Evolutionary conservation across 805 yeast species (phyloP), one percentile per base, ranked within the genome.

Genomic region (Teunomyces pallodes): DNA sequence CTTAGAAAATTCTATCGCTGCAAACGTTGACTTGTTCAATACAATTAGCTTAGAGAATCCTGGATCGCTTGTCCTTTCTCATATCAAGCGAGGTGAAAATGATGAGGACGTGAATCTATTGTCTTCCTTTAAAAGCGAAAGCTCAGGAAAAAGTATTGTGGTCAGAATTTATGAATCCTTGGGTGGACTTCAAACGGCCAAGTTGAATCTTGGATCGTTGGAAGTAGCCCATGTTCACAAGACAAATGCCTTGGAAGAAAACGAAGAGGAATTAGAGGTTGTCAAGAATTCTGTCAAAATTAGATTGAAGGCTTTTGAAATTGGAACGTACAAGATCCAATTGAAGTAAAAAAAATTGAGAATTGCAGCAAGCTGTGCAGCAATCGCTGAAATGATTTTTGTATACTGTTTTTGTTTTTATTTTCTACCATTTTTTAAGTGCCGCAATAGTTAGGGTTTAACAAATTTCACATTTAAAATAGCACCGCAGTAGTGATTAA

Each of bases 61-160:
- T 50, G 68, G 69, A 6, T 81, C 83, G 50, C 69, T 92, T 47
- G 76, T 91, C 5, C 64, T 92, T 43, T 82, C 92, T 3, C 83
- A 88, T 54, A 66, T 94, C 43, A 94, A 94, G 69, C 80, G 98
- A 57, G 90, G 89, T 9, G 97, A 91, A 61, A 90, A 86, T 60
- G 97, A 92, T 62, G 72, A 62, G 28, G 83, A 76, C 41, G 76
- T 80, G 38, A 72, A 73, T 70, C 56, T 61, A 60, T 59, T 66
- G 28, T 63, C 77, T 38, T 80, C 84, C 8, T 72, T 77, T 39
- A 73, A 74, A 41, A 64, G 66, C 45, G 58, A 62, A 30, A 79
- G 77, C 7, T 4, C 8, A 10, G 13, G 28, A 13, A 76, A 75
- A 55, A 77, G 84, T 8, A 69, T 89, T 26, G 74, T 91, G 24